These are phyloP conservation scores for Fusarium falciforme DNA, from an alignment of 2,329 filamentous ascomycete genomes.

Conservation along the genomic window DNA sequence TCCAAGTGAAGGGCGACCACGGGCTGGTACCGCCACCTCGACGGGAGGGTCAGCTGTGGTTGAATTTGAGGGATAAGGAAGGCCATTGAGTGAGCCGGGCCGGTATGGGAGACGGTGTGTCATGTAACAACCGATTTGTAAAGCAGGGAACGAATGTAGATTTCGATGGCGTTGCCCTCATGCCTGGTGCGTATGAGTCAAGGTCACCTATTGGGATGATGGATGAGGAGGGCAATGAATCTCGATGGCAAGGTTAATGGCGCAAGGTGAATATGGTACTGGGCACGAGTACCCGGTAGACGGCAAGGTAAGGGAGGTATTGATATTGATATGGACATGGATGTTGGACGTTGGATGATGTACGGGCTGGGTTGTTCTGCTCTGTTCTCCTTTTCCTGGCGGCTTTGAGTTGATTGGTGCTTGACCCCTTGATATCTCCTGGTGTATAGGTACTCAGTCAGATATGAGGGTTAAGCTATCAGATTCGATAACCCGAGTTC, in stretches of 20 bases:
- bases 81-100: not conserved
- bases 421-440: not conserved
- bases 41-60: slow-evolving; percentile 52
- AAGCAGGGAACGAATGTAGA: slow-evolving; percentile 27
- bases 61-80: slow-evolving; percentile 55
- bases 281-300: slow-evolving; percentile 7
- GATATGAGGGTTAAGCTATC: not conserved
- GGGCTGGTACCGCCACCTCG: slow-evolving; percentile 43
- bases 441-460: not conserved
- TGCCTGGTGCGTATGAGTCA: slow-evolving; percentile 24
- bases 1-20: slow-evolving; percentile 40
- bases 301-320: not conserved
- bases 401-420: not conserved
- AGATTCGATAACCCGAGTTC: slow-evolving; percentile 42
- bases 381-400: not conserved
- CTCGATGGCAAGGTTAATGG: slow-evolving; percentile 20
- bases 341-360: not conserved
- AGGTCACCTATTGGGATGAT: slow-evolving; percentile 1
- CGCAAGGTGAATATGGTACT: slow-evolving; percentile 12
- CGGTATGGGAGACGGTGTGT: not conserved
- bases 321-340: not conserved
- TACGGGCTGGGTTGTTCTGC: not conserved
- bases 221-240: slow-evolving; percentile 16
- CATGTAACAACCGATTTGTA: slow-evolving; percentile 22
- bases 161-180: slow-evolving; percentile 13